A percentile compares a stretch with the other conserved stretches of the same genome.
These are phyloP conservation scores for Rhizopogon roseolus DNA, from an alignment of 768 basidiomycete genomes.

Conservation along the genomic window DNA sequence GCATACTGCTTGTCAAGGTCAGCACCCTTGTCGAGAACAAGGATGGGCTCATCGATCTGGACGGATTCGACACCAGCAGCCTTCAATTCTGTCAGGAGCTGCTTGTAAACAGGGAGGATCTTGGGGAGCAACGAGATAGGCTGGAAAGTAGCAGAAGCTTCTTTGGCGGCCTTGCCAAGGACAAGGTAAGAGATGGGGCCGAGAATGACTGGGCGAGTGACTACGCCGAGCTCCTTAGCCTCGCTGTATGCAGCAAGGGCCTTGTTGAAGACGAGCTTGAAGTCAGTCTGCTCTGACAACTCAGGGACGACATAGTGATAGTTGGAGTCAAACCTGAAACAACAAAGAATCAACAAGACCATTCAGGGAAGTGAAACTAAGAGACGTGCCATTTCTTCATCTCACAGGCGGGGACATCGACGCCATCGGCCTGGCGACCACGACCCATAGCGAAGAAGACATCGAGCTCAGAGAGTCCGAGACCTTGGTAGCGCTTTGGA, in stretches of 20 bases:
- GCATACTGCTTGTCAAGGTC: constrained; percentile 75
- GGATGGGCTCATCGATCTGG: constrained; percentile 95
- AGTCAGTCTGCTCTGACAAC: constrained; percentile 83
- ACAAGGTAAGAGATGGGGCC: constrained; percentile 95
- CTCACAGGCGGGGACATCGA: constrained; percentile 95
- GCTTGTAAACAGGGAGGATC: constrained; percentile 87
- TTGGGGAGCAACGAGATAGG: constrained; percentile 87
- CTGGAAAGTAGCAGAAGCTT: constrained; percentile 78
- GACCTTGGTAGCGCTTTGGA: constrained; percentile 87
- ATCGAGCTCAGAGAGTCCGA: constrained; percentile 84
- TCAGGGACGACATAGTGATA: constrained; percentile 99
- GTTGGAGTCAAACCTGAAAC: constrained; percentile 90
- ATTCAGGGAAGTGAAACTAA: background rate
- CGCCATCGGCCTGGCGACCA: constrained; percentile 89
- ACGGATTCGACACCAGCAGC: constrained; percentile 91
- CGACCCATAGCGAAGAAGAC: constrained; percentile 99
- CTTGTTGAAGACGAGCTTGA: constrained; percentile 97
- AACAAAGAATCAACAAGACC: constrained; percentile 3
- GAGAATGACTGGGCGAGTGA: constrained; percentile 91
- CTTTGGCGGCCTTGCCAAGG: constrained; percentile 88
- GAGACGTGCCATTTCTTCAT: constrained; percentile 96
- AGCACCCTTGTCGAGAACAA: constrained; percentile 84
- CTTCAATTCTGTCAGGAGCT: constrained; percentile 87
- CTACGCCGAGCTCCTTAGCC: constrained; percentile 84
- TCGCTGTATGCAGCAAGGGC: constrained; percentile 91